Conservation (phyloP, 768 basidiomycete species). For the Ephemerocybe angulata region DNA sequence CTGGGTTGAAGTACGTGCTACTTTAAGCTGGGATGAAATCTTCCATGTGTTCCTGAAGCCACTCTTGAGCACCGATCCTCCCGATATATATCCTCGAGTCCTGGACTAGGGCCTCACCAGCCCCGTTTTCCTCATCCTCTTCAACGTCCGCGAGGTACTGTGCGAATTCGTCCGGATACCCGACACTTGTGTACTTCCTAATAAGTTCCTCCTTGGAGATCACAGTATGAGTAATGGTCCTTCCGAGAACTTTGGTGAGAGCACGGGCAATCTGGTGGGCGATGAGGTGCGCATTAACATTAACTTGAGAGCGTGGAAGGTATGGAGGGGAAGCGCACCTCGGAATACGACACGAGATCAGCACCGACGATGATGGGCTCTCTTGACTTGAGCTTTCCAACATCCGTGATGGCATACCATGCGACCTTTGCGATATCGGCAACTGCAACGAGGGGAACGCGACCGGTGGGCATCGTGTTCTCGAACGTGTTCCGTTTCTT, state of each 20-base stretch:
- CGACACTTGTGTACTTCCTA: background rate
- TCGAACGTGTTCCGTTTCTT: background rate
- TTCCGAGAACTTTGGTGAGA: background rate
- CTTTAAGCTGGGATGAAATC: no score
- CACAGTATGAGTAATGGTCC: background rate
- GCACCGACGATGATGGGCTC: background rate
- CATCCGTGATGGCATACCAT: background rate
- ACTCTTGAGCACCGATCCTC: background rate
- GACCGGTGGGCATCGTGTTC: background rate
- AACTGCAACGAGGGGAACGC: no score
- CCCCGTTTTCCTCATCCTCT: background rate
- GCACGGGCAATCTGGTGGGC: background rate
- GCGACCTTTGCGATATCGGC: no score
- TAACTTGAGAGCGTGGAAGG: background rate
- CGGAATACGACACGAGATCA: background rate
- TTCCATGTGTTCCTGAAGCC: background rate
- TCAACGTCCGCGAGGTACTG: background rate
- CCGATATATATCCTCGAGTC: background rate
- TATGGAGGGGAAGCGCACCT: background rate
- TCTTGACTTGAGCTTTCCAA: background rate
- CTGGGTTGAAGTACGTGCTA: no score
- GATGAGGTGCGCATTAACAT: background rate
- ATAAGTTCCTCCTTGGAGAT: background rate
- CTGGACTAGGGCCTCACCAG: background rate
- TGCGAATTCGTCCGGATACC: background rate